Evolutionary conservation across 2,329 filamentous ascomycete species (phyloP).

Genomic region (Fusarium abutilonis): DNA sequence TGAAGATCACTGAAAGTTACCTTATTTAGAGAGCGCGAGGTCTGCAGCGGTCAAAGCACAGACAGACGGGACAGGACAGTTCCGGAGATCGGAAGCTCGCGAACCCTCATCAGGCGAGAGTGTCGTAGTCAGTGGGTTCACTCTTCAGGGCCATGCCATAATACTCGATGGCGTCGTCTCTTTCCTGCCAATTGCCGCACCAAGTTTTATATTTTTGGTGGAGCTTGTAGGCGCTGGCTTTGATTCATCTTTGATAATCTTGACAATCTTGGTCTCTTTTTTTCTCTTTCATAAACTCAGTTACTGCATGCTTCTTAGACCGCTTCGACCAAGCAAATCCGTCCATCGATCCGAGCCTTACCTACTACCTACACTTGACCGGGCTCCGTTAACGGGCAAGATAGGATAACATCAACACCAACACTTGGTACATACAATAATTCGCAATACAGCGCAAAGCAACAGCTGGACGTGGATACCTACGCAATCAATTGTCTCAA

Average conservation of each 20-base stretch:
- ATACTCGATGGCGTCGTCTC: constrained; percentile 20
- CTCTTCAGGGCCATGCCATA: constrained; percentile 7
- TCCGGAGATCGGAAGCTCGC: constrained; percentile 42
- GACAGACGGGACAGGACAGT: constrained; percentile 1
- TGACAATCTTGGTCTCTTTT: constrained; percentile 28
- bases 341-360: constrained; percentile 24
- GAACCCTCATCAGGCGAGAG: constrained; percentile 36
- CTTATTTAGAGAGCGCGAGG: neutral
- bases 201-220: constrained; percentile 26
- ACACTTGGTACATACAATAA: neutral
- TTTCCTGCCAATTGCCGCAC: constrained; percentile 37
- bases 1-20: neutral
- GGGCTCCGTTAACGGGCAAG: constrained; percentile 42
- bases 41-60: constrained; percentile 18
- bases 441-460: neutral
- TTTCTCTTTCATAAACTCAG: neutral
- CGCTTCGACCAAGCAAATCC: constrained; percentile 34
- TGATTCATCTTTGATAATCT: constrained; percentile 33
- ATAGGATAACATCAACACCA: constrained; percentile 12
- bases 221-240: constrained; percentile 12
- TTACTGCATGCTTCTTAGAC: constrained; percentile 11
- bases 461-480: constrained; percentile 1
- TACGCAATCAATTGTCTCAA: constrained; percentile 7
- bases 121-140: constrained; percentile 36
- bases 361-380: neutral